Conservation (phyloP, 2,329 filamentous ascomycete genomes). For the Parastagonospora nodorum region DNA sequence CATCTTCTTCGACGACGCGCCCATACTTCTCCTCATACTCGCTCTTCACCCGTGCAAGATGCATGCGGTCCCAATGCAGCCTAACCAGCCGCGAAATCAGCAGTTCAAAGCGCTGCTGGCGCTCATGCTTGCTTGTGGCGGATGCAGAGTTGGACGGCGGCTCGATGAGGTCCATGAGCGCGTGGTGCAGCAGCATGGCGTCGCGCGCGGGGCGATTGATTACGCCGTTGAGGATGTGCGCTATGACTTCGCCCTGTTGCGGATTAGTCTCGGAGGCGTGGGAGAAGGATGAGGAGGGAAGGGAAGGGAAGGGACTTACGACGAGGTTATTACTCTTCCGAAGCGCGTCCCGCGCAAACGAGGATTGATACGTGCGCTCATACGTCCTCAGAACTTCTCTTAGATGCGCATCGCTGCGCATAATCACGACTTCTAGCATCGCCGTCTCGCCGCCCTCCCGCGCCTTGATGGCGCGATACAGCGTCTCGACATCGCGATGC, state of each 20-base stretch:
- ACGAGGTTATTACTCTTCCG: conserved; percentile 90
- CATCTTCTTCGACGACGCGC: conserved; percentile 73
- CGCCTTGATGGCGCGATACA: conserved; percentile 73
- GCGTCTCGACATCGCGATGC: conserved; percentile 69
- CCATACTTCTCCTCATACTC: conserved; percentile 82
- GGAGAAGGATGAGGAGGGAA: background rate
- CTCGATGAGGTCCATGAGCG: conserved; percentile 65
- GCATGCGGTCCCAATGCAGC: conserved; percentile 87
- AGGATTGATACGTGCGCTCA: conserved; percentile 72
- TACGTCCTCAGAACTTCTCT: conserved; percentile 79
- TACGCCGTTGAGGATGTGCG: conserved; percentile 93
- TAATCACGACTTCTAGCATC: conserved; percentile 84
- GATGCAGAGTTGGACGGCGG: conserved; percentile 25
- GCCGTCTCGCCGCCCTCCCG: conserved; percentile 80
- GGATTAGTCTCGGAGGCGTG: conserved; percentile 1
- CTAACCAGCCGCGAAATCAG: conserved; percentile 86
- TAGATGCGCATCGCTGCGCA: conserved; percentile 80
- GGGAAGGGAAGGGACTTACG: conserved; percentile 64
- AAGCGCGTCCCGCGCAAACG: conserved; percentile 87
- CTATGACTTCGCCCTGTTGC: conserved; percentile 83
- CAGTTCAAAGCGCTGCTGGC: conserved; percentile 74
- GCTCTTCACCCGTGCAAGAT: conserved; percentile 78
- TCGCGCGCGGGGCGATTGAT: conserved; percentile 96
- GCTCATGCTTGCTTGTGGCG: conserved; percentile 42
- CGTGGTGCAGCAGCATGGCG: conserved; percentile 87